These are phyloP conservation scores for Trametes hirsuta DNA, from an alignment of 1,284 basidiomycete species.

Conservation along the genomic window DNA sequence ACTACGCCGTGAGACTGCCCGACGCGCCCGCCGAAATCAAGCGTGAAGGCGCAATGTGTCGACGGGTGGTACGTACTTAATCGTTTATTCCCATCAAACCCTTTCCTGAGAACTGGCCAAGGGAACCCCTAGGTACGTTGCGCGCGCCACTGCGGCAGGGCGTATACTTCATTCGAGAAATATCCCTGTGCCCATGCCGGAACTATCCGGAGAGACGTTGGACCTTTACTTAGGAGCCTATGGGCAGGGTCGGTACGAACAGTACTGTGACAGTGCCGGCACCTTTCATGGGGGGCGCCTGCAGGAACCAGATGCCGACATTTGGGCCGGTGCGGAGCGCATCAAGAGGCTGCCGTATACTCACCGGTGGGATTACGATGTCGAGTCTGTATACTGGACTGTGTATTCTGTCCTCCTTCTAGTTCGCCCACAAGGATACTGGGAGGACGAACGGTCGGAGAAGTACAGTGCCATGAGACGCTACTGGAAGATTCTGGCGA, in stretches of 20 bases:
- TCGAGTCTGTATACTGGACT: slow-evolving; percentile 9
- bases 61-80: neutral
- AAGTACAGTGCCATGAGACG: neutral
- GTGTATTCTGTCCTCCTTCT: slow-evolving; percentile 5
- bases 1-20: neutral
- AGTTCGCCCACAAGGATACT: neutral
- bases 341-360: neutral
- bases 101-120: neutral
- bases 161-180: neutral
- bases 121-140: neutral
- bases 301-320: neutral
- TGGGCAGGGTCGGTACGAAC: neutral
- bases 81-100: neutral
- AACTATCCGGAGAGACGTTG: neutral
- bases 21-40: too few relatives aligned
- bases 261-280: neutral
- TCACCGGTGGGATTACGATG: slow-evolving; percentile 6
- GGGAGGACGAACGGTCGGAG: neutral
- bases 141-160: neutral
- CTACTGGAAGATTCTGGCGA: neutral
- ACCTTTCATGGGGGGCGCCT: neutral
- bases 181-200: neutral
- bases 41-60: too few relatives aligned
- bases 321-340: neutral
- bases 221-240: neutral